phyloP scores from a whole-genome alignment of 2,329 filamentous ascomycete genomes.

The Talaromyces sp. region DNA sequence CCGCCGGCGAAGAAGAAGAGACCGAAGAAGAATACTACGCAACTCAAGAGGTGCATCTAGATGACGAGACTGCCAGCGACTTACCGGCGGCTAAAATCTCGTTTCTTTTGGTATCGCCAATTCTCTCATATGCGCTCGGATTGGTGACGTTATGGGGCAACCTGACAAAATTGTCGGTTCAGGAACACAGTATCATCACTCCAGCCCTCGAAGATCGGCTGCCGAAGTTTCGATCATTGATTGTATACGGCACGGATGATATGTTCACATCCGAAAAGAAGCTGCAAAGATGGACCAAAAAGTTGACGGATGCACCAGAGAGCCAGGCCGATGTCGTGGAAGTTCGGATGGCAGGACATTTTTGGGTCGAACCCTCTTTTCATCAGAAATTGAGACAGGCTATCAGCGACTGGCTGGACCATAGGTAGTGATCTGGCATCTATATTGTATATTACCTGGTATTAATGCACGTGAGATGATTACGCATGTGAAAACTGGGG shows the following conservation, averaged over 20 bases:
- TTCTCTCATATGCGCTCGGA: slow-evolving; percentile 53
- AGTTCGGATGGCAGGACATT: slow-evolving; percentile 57
- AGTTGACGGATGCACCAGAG: slow-evolving; percentile 43
- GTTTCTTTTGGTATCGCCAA: slow-evolving; percentile 64
- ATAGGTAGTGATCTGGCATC: neutral
- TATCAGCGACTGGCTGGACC: slow-evolving; percentile 41
- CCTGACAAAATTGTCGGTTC: slow-evolving; percentile 32
- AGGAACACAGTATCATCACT: slow-evolving; percentile 29
- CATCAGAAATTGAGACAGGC: slow-evolving; percentile 38
- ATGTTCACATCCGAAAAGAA: slow-evolving; percentile 65
- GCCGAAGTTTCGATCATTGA: slow-evolving; percentile 56
- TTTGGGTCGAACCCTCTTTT: slow-evolving; percentile 58
- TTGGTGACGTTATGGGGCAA: slow-evolving; percentile 60
- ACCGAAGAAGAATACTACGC: slow-evolving; percentile 11
- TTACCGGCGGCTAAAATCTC: slow-evolving; percentile 29
- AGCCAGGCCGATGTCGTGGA: slow-evolving; percentile 51
- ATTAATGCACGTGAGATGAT: neutral
- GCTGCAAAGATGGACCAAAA: slow-evolving; percentile 62
- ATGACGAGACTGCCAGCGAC: slow-evolving; percentile 12
- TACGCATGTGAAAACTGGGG: neutral
- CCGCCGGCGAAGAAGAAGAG: slow-evolving; percentile 46
- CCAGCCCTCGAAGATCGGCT: slow-evolving; percentile 56
- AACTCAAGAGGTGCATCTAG: slow-evolving; percentile 12
- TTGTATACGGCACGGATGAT: slow-evolving; percentile 72
- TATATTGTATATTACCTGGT: neutral